Evolutionary conservation across 305 asterid species (phyloP).

Genomic region (Caryopteris hybrid): DNA sequence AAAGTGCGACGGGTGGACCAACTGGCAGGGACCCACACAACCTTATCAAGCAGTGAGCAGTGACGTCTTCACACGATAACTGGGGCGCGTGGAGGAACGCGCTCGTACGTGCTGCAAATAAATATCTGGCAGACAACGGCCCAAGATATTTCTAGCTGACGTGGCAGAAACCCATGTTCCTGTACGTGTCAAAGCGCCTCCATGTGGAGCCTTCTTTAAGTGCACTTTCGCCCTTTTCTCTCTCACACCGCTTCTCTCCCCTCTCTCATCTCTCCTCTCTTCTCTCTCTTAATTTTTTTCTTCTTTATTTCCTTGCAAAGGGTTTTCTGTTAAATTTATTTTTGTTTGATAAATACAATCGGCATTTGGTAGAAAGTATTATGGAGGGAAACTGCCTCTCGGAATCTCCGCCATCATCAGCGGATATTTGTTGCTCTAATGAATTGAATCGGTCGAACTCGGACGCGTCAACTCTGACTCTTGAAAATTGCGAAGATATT

Average conservation of each 20-base stretch:
- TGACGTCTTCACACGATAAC: background rate
- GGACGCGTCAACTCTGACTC: conserved; percentile 38
- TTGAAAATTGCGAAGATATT: conserved; percentile 33
- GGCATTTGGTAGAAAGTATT: conserved; percentile 17
- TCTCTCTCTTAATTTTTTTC: background rate
- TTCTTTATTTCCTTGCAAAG: background rate
- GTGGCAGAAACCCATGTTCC: conserved; percentile 27
- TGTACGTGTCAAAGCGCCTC: conserved; percentile 64
- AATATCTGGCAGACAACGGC: conserved; percentile 54
- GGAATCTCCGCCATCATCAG: conserved; percentile 26
- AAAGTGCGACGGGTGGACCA: conserved; percentile 15
- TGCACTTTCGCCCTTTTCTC: background rate
- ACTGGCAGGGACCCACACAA: background rate
- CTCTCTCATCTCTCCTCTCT: background rate
- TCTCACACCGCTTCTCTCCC: conserved; percentile 8
- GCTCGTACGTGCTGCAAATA: background rate
- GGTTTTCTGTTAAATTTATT: background rate
- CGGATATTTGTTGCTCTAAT: conserved; percentile 2
- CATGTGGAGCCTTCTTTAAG: conserved; percentile 40
- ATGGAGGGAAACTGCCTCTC: conserved; percentile 25
- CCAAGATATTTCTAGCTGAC: conserved; percentile 50
- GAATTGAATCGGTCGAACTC: conserved; percentile 40
- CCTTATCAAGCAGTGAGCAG: background rate
- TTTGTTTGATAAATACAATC: conserved; percentile 4
- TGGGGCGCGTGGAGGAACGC: conserved; percentile 18